Conservation (phyloP, 169 alveolate genomes). For the Cryptosporidium ubiquitum region DNA sequence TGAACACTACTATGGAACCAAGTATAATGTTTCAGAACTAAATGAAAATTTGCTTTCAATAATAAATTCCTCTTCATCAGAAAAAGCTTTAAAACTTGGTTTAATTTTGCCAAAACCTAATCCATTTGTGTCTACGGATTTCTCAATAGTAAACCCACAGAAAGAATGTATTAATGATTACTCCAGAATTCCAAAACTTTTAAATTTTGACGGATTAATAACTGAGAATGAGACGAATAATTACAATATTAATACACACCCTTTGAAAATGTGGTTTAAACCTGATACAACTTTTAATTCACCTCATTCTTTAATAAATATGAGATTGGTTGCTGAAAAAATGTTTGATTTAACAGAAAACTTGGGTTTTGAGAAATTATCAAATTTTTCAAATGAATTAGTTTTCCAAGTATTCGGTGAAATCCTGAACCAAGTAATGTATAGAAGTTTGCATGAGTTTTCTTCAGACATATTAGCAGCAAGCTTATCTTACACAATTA, state of each 20-base stretch:
- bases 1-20: slow-evolving; percentile 38
- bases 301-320: slow-evolving; percentile 56
- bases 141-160: slow-evolving; percentile 44
- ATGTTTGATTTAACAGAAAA: background rate
- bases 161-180: slow-evolving; percentile 21
- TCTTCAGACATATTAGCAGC: slow-evolving; percentile 60
- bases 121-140: slow-evolving; percentile 66
- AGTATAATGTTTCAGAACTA: slow-evolving; percentile 37
- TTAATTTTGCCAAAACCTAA: slow-evolving; percentile 51
- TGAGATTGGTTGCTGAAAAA: slow-evolving; percentile 26
- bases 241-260: background rate
- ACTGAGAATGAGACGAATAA: background rate
- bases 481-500: slow-evolving; percentile 45
- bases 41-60: background rate
- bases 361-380: background rate
- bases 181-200: slow-evolving; percentile 30
- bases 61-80: background rate
- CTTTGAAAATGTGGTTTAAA: slow-evolving; percentile 49
- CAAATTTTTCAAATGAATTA: slow-evolving; percentile 11
- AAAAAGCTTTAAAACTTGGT: slow-evolving; percentile 31
- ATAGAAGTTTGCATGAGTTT: slow-evolving; percentile 48
- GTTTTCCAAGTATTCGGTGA: slow-evolving; percentile 71
- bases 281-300: slow-evolving; percentile 49
- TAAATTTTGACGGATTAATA: background rate
- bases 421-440: slow-evolving; percentile 13